Evolutionary conservation across 768 basidiomycete genomes (phyloP).

Genomic region (Pulveroboletus sp.): DNA sequence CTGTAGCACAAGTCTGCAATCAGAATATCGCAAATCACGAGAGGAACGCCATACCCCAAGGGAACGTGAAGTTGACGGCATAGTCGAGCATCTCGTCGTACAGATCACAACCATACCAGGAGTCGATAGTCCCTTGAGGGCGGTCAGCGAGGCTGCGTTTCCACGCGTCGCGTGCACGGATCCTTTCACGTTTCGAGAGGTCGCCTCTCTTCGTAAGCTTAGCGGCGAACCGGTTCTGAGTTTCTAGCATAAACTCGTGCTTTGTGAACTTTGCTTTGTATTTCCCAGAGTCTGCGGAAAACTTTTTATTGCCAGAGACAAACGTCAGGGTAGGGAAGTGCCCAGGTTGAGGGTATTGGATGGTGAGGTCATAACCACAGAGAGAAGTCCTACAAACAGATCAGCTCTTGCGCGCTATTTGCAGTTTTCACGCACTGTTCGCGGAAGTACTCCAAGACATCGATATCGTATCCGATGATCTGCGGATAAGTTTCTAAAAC

Average conservation of each 20-base stretch:
- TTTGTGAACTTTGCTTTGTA: constrained; percentile 19
- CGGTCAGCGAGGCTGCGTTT: constrained; percentile 47
- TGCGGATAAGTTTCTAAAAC: constrained; percentile 72
- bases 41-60: constrained; percentile 41
- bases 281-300: constrained; percentile 3
- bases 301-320: constrained; percentile 12
- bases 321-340: constrained; percentile 38
- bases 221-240: constrained; percentile 16
- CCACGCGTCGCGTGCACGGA: constrained; percentile 23
- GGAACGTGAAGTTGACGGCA: constrained; percentile 65
- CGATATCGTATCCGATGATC: constrained; percentile 65
- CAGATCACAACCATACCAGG: constrained; percentile 64
- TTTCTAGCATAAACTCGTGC: constrained; percentile 19
- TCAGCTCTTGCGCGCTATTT: not conserved
- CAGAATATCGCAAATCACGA: not conserved
- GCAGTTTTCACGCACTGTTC: constrained; percentile 48
- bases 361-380: constrained; percentile 61
- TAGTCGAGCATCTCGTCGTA: constrained; percentile 67
- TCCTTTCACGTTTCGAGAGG: constrained; percentile 23
- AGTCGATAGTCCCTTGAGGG: constrained; percentile 51
- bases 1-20: constrained; percentile 1
- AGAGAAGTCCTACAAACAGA: constrained; percentile 43
- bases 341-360: constrained; percentile 63
- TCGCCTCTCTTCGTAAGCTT: constrained; percentile 21
- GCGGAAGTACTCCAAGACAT: constrained; percentile 63